phyloP scores from a whole-genome alignment of 2,329 filamentous ascomycete species.

The Xylariaceae sp. region DNA sequence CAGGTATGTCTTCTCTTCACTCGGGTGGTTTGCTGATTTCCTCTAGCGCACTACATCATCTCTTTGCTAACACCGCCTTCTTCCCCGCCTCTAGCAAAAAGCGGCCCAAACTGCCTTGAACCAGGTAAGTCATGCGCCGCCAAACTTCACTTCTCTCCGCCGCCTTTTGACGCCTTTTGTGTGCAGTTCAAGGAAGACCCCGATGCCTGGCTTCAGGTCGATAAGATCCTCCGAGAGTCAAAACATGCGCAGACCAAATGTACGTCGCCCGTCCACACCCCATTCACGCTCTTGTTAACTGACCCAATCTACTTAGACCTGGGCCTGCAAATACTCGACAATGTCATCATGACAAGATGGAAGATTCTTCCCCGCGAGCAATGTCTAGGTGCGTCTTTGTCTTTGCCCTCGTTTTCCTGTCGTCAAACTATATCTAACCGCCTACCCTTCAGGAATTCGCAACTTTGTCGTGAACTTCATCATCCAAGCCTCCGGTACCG shows the following conservation, averaged over 20 bases:
- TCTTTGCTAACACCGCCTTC: slow-evolving; percentile 22
- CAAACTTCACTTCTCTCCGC: slow-evolving; percentile 5
- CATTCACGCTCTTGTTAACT: not conserved
- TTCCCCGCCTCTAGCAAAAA: slow-evolving; percentile 70
- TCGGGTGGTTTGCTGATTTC: no score
- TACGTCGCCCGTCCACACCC: slow-evolving; percentile 41
- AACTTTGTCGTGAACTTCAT: slow-evolving; percentile 99
- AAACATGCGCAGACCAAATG: slow-evolving; percentile 96
- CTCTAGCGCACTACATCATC: slow-evolving; percentile 7
- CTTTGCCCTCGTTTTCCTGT: not conserved
- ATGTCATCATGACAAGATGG: slow-evolving; percentile 98
- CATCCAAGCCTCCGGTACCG: slow-evolving; percentile 84
- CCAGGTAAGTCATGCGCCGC: slow-evolving; percentile 59
- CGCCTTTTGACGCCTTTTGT: slow-evolving; percentile 26
- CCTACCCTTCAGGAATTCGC: slow-evolving; percentile 68
- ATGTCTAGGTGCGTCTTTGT: slow-evolving; percentile 67
- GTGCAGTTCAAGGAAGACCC: slow-evolving; percentile 95
- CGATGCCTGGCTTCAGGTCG: slow-evolving; percentile 95
- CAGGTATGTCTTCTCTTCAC: slow-evolving; percentile 62
- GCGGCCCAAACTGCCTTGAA: slow-evolving; percentile 89
- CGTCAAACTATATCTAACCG: slow-evolving; percentile 15
- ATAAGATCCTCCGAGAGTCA: slow-evolving; percentile 91
- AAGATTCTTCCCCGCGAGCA: slow-evolving; percentile 95
- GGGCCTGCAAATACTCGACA: slow-evolving; percentile 92
- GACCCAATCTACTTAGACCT: slow-evolving; percentile 57